Evolutionary conservation across 2,329 filamentous ascomycete species (phyloP).

Genomic region (Samsoniella hepiali): DNA sequence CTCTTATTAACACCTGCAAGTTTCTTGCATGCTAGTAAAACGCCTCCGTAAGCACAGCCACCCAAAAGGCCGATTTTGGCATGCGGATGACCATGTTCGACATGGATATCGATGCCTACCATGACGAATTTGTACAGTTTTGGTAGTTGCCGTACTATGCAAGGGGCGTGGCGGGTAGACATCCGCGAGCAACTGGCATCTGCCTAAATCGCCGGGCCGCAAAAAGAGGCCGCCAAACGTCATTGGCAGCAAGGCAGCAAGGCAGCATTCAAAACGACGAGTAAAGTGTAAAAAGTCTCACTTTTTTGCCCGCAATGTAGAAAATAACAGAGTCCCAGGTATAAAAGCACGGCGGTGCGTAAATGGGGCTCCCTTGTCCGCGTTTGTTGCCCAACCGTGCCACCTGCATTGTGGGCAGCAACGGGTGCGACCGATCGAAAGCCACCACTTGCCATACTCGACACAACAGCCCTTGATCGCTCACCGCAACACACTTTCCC

Average conservation of each 20-base stretch:
- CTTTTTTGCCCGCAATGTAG: background rate
- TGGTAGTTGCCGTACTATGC: background rate
- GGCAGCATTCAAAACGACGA: background rate
- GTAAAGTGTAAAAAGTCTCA: constrained; percentile 5
- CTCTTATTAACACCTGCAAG: background rate
- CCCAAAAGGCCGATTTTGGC: constrained; percentile 1
- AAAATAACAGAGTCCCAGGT: background rate
- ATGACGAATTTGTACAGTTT: background rate
- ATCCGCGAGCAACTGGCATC: background rate
- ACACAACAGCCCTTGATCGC: too few species aligned
- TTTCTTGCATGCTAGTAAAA: background rate
- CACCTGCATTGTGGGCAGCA: constrained; percentile 3
- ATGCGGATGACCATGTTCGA: background rate
- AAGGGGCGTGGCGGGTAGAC: constrained; percentile 5
- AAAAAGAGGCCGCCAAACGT: background rate
- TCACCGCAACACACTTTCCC: background rate
- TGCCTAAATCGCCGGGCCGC: constrained; percentile 11
- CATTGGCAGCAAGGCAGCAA: background rate
- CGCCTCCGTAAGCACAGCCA: background rate
- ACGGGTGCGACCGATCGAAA: background rate
- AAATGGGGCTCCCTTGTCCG: background rate
- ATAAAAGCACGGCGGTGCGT: background rate
- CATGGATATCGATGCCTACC: background rate
- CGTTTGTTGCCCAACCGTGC: background rate
- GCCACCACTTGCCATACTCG: background rate